Conservation (phyloP, 106 monocot genomes). For the Vanilla planifolia region DNA sequence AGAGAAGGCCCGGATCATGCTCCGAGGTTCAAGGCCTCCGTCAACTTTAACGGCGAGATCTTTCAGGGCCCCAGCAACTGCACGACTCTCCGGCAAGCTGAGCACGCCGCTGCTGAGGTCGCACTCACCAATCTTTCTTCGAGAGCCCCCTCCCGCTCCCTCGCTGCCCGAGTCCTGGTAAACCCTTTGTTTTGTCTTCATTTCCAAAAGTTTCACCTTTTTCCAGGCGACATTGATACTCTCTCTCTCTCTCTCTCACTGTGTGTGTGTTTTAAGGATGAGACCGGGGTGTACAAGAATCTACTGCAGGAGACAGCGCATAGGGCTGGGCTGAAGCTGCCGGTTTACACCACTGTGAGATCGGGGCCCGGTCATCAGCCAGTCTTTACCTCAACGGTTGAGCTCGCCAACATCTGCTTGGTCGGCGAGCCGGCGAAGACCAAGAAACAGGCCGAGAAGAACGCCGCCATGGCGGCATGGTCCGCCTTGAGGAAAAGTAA, state of each 20-base stretch:
- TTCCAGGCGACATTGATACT: no score
- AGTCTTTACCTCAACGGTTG: slow-evolving; percentile 53
- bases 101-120: slow-evolving; percentile 82
- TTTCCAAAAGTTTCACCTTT: slow-evolving; percentile 49
- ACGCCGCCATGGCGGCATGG: slow-evolving; percentile 73
- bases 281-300: slow-evolving; percentile 81
- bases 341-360: slow-evolving; percentile 57
- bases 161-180: slow-evolving; percentile 73
- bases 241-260: slow-evolving; percentile 48
- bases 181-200: slow-evolving; percentile 26
- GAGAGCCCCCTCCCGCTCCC: slow-evolving; percentile 52
- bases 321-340: slow-evolving; percentile 55
- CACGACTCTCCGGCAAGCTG: slow-evolving; percentile 65
- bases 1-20: slow-evolving; percentile 82
- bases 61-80: slow-evolving; percentile 63
- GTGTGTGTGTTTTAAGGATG: slow-evolving; percentile 53
- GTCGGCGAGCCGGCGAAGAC: slow-evolving; percentile 59
- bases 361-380: slow-evolving; percentile 72
- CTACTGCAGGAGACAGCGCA: slow-evolving; percentile 81
- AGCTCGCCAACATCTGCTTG: slow-evolving; percentile 45
- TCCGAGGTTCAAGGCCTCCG: slow-evolving; percentile 67
- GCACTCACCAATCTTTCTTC: slow-evolving; percentile 51
- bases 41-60: slow-evolving; percentile 75
- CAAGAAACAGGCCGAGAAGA: slow-evolving; percentile 65
- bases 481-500: slow-evolving; percentile 38